A percentile compares a stretch with the other conserved stretches of the same genome.
Evolutionary conservation across 2,329 filamentous ascomycete genomes (phyloP).

Genomic region (Bisporella sp.): DNA sequence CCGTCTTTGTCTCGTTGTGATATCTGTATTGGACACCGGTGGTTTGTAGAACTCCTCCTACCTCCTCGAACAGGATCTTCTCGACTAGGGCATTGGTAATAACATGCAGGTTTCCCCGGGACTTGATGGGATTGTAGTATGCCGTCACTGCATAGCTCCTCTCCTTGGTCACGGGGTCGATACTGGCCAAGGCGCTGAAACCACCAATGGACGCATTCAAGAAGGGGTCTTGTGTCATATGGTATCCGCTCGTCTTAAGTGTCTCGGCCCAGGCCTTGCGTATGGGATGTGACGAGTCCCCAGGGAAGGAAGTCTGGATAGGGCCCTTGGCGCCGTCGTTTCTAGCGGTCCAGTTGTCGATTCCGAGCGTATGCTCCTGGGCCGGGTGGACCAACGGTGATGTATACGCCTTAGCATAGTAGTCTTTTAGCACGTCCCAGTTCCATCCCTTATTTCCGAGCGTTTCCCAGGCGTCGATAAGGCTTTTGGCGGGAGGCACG

Average conservation of each 20-base stretch:
- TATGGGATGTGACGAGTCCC: not conserved
- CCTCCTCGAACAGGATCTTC: not conserved
- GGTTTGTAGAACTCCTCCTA: not conserved
- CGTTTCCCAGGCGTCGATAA: constrained; percentile 37
- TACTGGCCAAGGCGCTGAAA: not conserved
- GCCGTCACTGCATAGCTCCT: not conserved
- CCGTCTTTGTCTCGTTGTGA: not conserved
- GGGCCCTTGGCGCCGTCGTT: not conserved
- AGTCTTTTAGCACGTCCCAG: constrained; percentile 34
- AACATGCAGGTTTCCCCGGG: not conserved
- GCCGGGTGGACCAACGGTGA: no score
- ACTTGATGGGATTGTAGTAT: not conserved
- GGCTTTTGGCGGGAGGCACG: constrained; percentile 11
- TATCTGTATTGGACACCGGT: not conserved
- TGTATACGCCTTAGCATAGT: constrained; percentile 30
- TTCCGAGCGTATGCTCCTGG: not conserved
- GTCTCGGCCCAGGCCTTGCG: no score
- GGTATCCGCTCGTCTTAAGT: not conserved
- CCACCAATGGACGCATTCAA: not conserved
- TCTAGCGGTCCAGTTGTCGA: not conserved
- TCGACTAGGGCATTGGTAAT: not conserved
- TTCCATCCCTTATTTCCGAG: constrained; percentile 37
- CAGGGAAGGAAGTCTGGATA: not conserved
- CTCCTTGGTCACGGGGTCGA: not conserved
- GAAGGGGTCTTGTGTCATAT: not conserved